phyloP scores from a whole-genome alignment of 2,329 filamentous ascomycete genomes.

The Botrytis sinoallii region DNA sequence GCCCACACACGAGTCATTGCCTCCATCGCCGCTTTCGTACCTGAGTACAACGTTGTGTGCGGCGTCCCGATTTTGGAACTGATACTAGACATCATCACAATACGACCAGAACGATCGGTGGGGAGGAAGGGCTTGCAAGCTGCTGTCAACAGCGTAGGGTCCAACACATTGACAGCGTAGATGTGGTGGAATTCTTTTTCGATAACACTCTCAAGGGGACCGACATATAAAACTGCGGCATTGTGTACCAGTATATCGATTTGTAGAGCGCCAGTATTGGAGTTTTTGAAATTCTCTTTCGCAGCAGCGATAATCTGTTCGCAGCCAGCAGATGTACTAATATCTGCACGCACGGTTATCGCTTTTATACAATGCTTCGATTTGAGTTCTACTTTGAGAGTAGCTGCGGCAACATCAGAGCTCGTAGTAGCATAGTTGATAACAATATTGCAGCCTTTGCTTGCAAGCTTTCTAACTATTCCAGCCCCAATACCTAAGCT shows the following conservation, averaged over 20 bases:
- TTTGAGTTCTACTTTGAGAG: constrained; percentile 52
- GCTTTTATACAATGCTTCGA: constrained; percentile 56
- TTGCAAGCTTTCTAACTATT: constrained; percentile 62
- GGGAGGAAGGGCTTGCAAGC: constrained; percentile 67
- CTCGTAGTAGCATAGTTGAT: constrained; percentile 62
- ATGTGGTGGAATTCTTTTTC: constrained; percentile 63
- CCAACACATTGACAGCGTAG: constrained; percentile 77
- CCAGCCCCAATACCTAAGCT: constrained; percentile 63
- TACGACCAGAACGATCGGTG: constrained; percentile 59
- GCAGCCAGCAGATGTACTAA: constrained; percentile 59
- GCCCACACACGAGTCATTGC: constrained; percentile 51
- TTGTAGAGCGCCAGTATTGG: constrained; percentile 51
- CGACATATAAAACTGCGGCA: constrained; percentile 67
- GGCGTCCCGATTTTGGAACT: constrained; percentile 53
- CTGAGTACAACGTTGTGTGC: constrained; percentile 57
- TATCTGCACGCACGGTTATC: constrained; percentile 64
- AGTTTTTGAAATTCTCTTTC: constrained; percentile 33
- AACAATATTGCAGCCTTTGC: constrained; percentile 58
- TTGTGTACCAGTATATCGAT: constrained; percentile 86
- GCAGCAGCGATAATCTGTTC: constrained; percentile 55
- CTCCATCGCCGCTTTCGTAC: constrained; percentile 62
- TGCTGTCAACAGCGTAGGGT: constrained; percentile 72
- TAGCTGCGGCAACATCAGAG: constrained; percentile 49
- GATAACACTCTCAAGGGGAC: constrained; percentile 58
- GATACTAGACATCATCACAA: constrained; percentile 59